A percentile compares a stretch with the other conserved stretches of the same genome.
Evolutionary conservation across 345 rosid genomes (phyloP).

Genomic region (Murraya paniculata): DNA sequence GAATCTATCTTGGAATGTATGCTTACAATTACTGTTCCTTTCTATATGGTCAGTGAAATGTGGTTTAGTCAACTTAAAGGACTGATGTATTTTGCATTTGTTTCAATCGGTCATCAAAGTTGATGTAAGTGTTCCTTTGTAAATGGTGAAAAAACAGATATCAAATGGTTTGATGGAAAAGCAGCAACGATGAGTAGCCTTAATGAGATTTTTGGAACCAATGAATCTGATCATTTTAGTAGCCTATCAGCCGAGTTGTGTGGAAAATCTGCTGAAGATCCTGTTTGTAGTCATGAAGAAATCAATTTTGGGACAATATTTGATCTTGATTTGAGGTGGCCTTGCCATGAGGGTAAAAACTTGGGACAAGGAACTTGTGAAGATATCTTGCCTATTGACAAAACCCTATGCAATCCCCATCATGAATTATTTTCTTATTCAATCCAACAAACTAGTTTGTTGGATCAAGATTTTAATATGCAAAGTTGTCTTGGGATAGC

Average conservation of each 20-base stretch:
- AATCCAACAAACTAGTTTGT: neutral
- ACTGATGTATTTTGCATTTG: neutral
- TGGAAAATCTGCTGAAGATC: slow-evolving; percentile 7
- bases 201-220: slow-evolving; percentile 16
- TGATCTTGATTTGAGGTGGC: slow-evolving; percentile 15
- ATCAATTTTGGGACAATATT: slow-evolving; percentile 11
- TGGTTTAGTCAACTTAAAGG: neutral
- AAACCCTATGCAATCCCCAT: slow-evolving; percentile 3
- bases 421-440: slow-evolving; percentile 17
- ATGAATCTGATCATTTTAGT: slow-evolving; percentile 8
- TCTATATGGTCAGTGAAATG: neutral
- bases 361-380: slow-evolving; percentile 12
- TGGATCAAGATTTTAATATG: slow-evolving; percentile 5
- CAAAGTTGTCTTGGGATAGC: slow-evolving; percentile 1
- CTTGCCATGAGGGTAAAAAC: neutral
- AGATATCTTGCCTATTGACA: neutral
- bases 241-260: neutral
- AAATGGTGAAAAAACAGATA: slow-evolving; percentile 1
- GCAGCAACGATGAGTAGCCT: slow-evolving; percentile 10
- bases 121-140: neutral
- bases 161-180: slow-evolving; percentile 7
- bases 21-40: neutral
- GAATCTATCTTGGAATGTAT: neutral
- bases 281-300: slow-evolving; percentile 13
- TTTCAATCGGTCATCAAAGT: neutral